Base-by-base conservation (phyloP, 208 protist genomes). In the Acanthamoeba castellanii region DNA sequence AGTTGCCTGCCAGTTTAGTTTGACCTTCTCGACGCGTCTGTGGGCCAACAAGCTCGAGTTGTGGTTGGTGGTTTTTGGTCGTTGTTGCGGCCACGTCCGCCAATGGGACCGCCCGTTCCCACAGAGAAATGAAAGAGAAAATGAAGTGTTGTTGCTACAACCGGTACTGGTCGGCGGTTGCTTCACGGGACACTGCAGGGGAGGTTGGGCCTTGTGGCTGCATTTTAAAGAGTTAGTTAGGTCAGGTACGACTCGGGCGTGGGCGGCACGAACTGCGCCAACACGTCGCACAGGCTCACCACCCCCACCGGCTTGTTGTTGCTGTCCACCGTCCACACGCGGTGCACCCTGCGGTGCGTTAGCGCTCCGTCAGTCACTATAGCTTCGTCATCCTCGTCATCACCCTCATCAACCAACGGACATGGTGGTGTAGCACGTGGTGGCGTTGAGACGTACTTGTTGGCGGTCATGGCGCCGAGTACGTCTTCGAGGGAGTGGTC, bases 291-390 rank as follows among this genome's bases (percentile, higher is more conserved):
- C 0, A 82, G 74, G 32, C 74, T 82, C 18, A 82, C 74, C 20
- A 82, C 74, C 37, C 74, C 74, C 74, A 82, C 74, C 1, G 74
- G 74, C 34, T 27, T 45, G 37, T 34, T 82, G 74, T 82, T 82
- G 74, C 37, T 82, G 74, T 82, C 74, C 74, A 82, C 74, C 37
- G 42, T 52, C 74, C 74, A 82, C 74, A 82, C 32, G 22, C 74
- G 74, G 25, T 82, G 74, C 32, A 82, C 74, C 22, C 74, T 82
- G 74, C 9, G 22, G 22, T 34, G 70, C 9, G 52, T 2, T 57
- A 7, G 52, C 14, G 18, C 52, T 22, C 18, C 0, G 16, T 57
- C 52, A 22, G 52, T 13, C 37, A 37, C 37, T 3, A 37, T 55
- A 1, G 50, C 50, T 55, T 11, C 50, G 50, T 55, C 13, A 55